Base-by-base conservation (phyloP, 441 rosid genomes). In the Viola pubescens region DNA sequence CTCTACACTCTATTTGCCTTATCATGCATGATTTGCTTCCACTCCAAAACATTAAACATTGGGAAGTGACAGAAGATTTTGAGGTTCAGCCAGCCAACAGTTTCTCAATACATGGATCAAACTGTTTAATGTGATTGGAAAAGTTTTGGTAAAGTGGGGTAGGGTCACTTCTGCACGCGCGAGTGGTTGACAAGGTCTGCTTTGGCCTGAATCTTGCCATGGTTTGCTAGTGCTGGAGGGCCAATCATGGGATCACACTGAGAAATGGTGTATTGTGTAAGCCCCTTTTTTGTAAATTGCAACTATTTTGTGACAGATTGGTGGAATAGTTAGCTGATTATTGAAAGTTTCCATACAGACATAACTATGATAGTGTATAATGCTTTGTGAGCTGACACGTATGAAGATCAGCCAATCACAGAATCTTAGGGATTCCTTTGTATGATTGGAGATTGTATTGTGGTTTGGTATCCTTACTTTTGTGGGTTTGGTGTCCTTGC, bases 301-400 rank as follows among this genome's bases (percentile, higher is more conserved):
- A 52, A 52, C 9, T 26, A 37, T 7, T 50, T 51, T 51, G 9
- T 9, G 12, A 6, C 7, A 6, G 26, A 5, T n/a, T 19, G 12
- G 5, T 48, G 6, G 34, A 26, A 26, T 26, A 26, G 34, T 26
- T 26, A 26, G 34, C 34, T 26, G 34, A 26, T 2, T 26, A 26
- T 26, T 26, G 34, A 26, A 26, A 26, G 34, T 26, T 26, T 26
- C 34, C 34, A 37, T 0, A 19, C 43, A 9, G 7, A 7, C 8
- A 11, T 48, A 37, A 3, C 12, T 10, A 6, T n/a, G 9, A 4
- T 52, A 38, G 40, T 40, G 43, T 2, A 3, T 26, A 26, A 41
- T 47, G 48, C 47, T 56, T 16, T 56, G 37, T 16, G 38, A 42
- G 37, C 48, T 56, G 59, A 42, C 59, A 56, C 59, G 59, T 56